Conservation (phyloP, 768 basidiomycete genomes). For the Boletales sp. region DNA sequence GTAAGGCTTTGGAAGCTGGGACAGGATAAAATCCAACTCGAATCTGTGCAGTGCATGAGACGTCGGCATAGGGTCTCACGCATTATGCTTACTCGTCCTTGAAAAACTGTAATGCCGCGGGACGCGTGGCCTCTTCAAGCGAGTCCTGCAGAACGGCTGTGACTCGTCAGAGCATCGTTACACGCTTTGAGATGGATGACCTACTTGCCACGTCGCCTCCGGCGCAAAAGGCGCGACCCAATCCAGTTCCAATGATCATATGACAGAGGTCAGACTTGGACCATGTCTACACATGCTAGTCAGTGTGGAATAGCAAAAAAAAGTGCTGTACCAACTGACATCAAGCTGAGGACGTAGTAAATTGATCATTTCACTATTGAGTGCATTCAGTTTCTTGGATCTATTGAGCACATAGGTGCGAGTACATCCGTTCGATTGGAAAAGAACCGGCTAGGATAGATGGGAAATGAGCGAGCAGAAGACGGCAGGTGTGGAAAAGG, state of each 20-base stretch:
- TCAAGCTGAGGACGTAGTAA: conserved; percentile 70
- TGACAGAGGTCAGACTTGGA: conserved; percentile 64
- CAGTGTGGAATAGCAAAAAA: conserved; percentile 4
- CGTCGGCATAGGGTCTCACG: conserved; percentile 3
- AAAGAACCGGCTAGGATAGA: conserved; percentile 50
- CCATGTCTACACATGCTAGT: conserved; percentile 58
- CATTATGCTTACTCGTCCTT: conserved; percentile 67
- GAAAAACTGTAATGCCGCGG: conserved; percentile 82
- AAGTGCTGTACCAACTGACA: conserved; percentile 39
- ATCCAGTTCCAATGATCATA: conserved; percentile 69
- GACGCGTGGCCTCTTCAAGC: conserved; percentile 46
- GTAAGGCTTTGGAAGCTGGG: conserved; percentile 79
- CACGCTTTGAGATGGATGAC: conserved; percentile 13
- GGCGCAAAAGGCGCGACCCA: conserved; percentile 81
- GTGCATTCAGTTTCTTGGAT: conserved; percentile 74
- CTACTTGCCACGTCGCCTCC: conserved; percentile 94
- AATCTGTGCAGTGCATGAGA: conserved; percentile 47
- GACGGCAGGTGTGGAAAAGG: background rate
- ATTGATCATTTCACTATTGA: conserved; percentile 75
- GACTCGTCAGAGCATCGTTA: conserved; percentile 4
- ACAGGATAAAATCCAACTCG: conserved; percentile 72
- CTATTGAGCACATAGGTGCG: conserved; percentile 80
- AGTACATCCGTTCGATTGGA: conserved; percentile 60
- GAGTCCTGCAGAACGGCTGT: conserved; percentile 58
- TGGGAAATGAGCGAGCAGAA: conserved; percentile 2